Evolutionary conservation across 352 stramenopile genomes (phyloP), one percentile per base, ranked within the genome.

Genomic region (Phytophthora citrophthora): DNA sequence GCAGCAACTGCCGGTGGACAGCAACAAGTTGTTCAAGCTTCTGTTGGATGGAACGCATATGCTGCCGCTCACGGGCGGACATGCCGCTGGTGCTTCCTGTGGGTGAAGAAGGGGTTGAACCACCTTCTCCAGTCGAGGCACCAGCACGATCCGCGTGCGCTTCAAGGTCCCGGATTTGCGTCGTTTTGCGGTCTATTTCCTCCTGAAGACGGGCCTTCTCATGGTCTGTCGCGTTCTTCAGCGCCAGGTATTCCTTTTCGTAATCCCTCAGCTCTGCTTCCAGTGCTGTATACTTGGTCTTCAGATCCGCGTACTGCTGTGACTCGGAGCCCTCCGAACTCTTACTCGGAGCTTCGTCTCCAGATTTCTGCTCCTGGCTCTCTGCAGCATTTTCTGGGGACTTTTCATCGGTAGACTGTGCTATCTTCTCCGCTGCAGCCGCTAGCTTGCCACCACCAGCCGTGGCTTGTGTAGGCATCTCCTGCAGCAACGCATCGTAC

Each of bases 11-110:
- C 11, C 89, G 86, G 60, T 97, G 90, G 27, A 97, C 91, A 9
- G 89, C 89, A 9, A 97, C 88, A 5, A 97, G 78, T 59, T 97
- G 91, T 66, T 97, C 89, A 1, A 97, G 81, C 50, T 96, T 94
- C 57, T 97, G 91, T 51, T 97, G 88, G 36, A 97, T 95, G 2
- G 86, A 94, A 7, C 86, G 83, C 82, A 95, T 92, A 63, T 97
- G 84, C 64, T 95, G 85, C 2, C 86, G 77, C 57, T 97, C 90
- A 12, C 85, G 84, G 20, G 75, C 80, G 23, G 84, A 91, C 84
- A 91, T 93, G 6, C 80, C 82, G 58, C 76, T 91, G 12, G 23
- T 41, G 24, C 43, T 63, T 46, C 52, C 64, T 10, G 53, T 83
- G 7, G 76, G 63, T 10, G 72, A 77, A 20, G 55, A 70, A 18